These are phyloP conservation scores for Hysterium pulicare DNA, from an alignment of 2,329 filamentous ascomycete genomes.

Conservation along the genomic window DNA sequence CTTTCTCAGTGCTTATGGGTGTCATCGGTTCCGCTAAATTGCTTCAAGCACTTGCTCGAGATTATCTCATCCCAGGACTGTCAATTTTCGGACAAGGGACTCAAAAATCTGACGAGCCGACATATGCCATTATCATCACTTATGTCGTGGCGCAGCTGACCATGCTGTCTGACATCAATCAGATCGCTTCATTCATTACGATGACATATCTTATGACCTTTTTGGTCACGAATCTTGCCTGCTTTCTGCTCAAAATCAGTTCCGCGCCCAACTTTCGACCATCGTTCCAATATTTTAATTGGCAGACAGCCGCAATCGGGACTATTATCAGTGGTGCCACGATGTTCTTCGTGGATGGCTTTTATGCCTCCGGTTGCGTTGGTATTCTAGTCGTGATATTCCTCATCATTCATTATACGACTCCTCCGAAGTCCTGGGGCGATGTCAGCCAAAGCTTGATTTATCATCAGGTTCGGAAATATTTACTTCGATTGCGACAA, in stretches of 20 bases:
- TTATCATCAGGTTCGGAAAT: conserved; percentile 84
- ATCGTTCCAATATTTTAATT: conserved; percentile 85
- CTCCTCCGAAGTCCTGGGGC: conserved; percentile 83
- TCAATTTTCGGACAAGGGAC: conserved; percentile 72
- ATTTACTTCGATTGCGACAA: conserved; percentile 74
- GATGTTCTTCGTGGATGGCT: conserved; percentile 87
- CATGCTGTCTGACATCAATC: conserved; percentile 79
- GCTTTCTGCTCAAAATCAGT: conserved; percentile 80
- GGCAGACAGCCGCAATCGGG: conserved; percentile 74
- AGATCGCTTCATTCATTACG: conserved; percentile 84
- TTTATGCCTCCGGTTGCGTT: conserved; percentile 74
- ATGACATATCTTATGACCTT: conserved; percentile 95
- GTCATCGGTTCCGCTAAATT: conserved; percentile 82
- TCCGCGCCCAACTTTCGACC: conserved; percentile 87
- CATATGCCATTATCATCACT: conserved; percentile 72
- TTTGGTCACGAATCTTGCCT: conserved; percentile 81
- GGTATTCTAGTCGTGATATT: conserved; percentile 74
- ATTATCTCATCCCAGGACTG: conserved; percentile 74
- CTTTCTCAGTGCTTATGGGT: conserved; percentile 86
- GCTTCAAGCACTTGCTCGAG: conserved; percentile 76
- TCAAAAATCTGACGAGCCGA: conserved; percentile 68
- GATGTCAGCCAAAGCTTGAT: conserved; percentile 88
- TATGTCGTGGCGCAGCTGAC: conserved; percentile 74
- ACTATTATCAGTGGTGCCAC: conserved; percentile 72
- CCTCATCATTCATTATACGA: conserved; percentile 78